Evolutionary conservation across 2,329 filamentous ascomycete species (phyloP).

Genomic region (Fusarium tjaetaba): DNA sequence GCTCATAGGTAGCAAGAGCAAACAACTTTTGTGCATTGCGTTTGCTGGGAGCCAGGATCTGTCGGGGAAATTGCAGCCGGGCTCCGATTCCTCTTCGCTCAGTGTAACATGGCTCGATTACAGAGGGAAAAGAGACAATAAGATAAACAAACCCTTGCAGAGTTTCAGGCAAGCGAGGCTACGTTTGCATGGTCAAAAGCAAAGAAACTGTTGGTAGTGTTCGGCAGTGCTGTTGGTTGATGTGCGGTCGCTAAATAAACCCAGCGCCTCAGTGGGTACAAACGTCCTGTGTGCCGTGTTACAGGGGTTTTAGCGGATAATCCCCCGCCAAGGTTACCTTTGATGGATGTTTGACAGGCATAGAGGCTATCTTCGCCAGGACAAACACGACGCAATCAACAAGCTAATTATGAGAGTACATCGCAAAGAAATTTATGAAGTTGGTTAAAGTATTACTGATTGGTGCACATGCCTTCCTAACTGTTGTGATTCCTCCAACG

Average conservation of each 20-base stretch:
- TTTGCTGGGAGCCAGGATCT: neutral
- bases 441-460: neutral
- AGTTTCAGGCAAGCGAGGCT: neutral
- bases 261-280: neutral
- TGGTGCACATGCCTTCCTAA: neutral
- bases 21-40: neutral
- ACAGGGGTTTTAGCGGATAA: neutral
- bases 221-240: neutral
- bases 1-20: neutral
- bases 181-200: neutral
- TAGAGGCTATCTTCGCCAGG: neutral
- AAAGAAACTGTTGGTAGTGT: neutral
- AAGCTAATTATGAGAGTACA: neutral
- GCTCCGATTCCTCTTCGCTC: neutral
- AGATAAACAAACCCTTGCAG: neutral
- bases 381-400: neutral
- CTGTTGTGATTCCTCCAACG: neutral
- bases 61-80: neutral
- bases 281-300: neutral
- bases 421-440: neutral
- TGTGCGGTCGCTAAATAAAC: neutral
- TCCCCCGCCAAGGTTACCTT: neutral
- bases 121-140: neutral
- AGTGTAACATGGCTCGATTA: neutral
- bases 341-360: neutral